phyloP scores from a whole-genome alignment of 1,284 basidiomycete species.

The Irpex rosettiformis region DNA sequence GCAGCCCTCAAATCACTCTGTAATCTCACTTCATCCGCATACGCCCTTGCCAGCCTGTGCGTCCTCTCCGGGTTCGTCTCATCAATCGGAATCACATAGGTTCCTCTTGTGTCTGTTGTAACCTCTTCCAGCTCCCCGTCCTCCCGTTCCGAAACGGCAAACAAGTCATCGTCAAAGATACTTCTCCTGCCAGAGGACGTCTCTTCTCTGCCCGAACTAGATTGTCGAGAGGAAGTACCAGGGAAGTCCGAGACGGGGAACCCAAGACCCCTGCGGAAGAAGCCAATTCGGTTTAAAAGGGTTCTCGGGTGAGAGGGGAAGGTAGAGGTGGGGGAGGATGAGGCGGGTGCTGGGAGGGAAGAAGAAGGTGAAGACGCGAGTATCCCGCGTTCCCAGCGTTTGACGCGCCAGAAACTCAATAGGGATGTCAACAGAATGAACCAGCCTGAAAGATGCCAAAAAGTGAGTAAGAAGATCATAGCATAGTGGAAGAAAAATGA shows the following conservation, averaged over 20 bases:
- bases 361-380: slow-evolving; percentile 34
- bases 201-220: not conserved
- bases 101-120: slow-evolving; percentile 17
- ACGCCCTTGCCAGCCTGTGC: slow-evolving; percentile 42
- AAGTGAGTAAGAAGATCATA: too few species aligned
- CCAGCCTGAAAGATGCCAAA: slow-evolving; percentile 72
- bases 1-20: slow-evolving; percentile 59
- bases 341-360: slow-evolving; percentile 28
- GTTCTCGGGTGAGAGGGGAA: slow-evolving; percentile 20
- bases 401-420: slow-evolving; percentile 90
- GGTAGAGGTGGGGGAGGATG: slow-evolving; percentile 23
- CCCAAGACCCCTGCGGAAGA: slow-evolving; percentile 45
- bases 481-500: slow-evolving; percentile 13
- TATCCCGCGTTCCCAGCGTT: slow-evolving; percentile 80
- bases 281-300: slow-evolving; percentile 34
- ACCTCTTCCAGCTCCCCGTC: slow-evolving; percentile 22
- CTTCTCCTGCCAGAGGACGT: not conserved
- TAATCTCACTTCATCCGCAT: slow-evolving; percentile 52
- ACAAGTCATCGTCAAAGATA: not conserved
- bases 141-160: slow-evolving; percentile 21
- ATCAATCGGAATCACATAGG: slow-evolving; percentile 42
- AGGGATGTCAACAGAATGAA: slow-evolving; percentile 87
- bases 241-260: slow-evolving; percentile 32
- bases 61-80: slow-evolving; percentile 43
- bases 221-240: not conserved